Base-by-base conservation (phyloP, 2,329 filamentous ascomycete genomes). In the Colletotrichum horii region DNA sequence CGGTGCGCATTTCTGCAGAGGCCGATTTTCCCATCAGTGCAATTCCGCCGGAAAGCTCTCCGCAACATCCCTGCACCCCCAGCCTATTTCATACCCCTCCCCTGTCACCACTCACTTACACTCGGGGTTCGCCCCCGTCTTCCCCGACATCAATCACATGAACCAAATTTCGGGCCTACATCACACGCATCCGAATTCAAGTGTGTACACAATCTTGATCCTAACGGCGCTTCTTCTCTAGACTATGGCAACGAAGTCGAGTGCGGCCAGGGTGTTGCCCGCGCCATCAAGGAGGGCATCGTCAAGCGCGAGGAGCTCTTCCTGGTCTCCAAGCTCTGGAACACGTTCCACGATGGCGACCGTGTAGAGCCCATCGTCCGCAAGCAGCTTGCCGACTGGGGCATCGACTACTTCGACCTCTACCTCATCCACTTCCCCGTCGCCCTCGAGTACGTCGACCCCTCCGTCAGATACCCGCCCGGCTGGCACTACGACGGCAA, bases 321-420 rank as follows among this genome's bases (percentile, higher is more conserved):
- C 91, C 93, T 98, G 83, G 94, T 96, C 78, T 95, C 94, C 85
- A 98, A 98, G 89, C 93, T 98, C 74, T 98, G 96, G 95, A 96
- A 96, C 88, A 93, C 93, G 79, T 98, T 96, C 91, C 95, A 98
- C 89, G 94, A 96, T 81, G 89, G 89, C 80, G 93, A 96, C 79
- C 90, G 91, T 80, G 94, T 96, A 77, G 92, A 93, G 85, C 92
- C 93, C 74, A 95, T 97, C 82, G 90, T 89, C 85, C 91, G 91
- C 84, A 93, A 93, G 82, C 94, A 96, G 87, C 92, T 96, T 77
- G 90, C 92, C 79, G 94, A 96, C 88, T 96, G 94, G 92, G 93
- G 94, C 77, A 84, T 97, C 76, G 95, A 96, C 81, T 97, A 97
- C 89, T 96, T 98, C 84, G 95, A 98, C 84, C 91, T 97, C 79